Conservation (phyloP, 2,329 filamentous ascomycete species). For the Cladosporium sp. region DNA sequence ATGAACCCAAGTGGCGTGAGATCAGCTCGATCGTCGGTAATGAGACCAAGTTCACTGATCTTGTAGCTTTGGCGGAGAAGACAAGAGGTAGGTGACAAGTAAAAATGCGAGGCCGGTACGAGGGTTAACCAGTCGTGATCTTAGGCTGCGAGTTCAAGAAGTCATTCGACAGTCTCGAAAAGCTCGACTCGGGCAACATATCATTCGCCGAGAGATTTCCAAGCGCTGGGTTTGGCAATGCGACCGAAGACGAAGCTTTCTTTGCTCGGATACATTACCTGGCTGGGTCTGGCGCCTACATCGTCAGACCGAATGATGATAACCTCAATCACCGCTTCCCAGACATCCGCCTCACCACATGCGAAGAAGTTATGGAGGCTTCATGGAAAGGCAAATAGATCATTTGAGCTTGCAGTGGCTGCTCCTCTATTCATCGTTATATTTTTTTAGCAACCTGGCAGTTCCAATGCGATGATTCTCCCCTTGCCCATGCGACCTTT, state of each 20-base stretch:
- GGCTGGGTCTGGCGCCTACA: background rate
- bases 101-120: no score
- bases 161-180: background rate
- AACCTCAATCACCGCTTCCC: background rate
- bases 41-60: background rate
- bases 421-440: no score
- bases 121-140: background rate
- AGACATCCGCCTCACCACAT: background rate
- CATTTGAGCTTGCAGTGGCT: no score
- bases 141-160: background rate
- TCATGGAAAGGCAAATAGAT: background rate
- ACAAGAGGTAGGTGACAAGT: background rate
- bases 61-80: background rate
- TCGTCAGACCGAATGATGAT: background rate
- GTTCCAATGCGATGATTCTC: no score
- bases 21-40: background rate
- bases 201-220: slow-evolving; percentile 6
- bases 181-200: background rate
- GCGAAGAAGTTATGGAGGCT: background rate
- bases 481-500: no score
- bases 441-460: no score
- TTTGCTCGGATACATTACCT: background rate
- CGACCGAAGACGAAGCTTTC: slow-evolving; percentile 1
- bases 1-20: background rate
- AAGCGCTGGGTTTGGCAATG: background rate